phyloP scores from a whole-genome alignment of 441 rosid genomes.

The Corymbia citriodora region DNA sequence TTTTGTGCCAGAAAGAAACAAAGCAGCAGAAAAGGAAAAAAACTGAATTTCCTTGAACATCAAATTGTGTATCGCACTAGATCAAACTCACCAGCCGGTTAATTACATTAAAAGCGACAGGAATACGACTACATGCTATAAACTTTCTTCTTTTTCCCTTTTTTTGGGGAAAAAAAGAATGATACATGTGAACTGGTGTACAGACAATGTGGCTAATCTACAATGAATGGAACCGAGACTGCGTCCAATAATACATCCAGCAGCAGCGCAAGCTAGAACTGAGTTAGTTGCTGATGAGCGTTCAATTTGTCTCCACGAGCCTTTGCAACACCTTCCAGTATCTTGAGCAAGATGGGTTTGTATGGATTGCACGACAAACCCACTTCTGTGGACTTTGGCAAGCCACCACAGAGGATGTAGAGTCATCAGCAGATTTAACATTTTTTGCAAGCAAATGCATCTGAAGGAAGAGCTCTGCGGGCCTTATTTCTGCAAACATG shows the following conservation, averaged over 20 bases:
- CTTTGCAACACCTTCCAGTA: slow-evolving; percentile 76
- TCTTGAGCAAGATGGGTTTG: slow-evolving; percentile 69
- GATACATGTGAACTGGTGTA: background rate
- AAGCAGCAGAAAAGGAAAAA: background rate
- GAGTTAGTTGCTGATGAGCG: background rate
- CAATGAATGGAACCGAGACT: background rate
- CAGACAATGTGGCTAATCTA: background rate
- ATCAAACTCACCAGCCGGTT: background rate
- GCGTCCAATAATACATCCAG: background rate
- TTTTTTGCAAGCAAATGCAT: slow-evolving; percentile 84
- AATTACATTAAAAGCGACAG: background rate
- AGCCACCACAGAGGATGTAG: slow-evolving; percentile 36
- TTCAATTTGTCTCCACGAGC: slow-evolving; percentile 19
- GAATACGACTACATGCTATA: background rate
- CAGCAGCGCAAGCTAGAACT: background rate
- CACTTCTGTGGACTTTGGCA: slow-evolving; percentile 75
- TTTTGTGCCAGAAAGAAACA: background rate
- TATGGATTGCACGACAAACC: slow-evolving; percentile 88
- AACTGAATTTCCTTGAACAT: background rate
- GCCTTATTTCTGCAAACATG: slow-evolving; percentile 66
- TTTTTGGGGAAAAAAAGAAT: background rate
- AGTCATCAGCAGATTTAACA: slow-evolving; percentile 25
- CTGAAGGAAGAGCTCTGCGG: slow-evolving; percentile 85
- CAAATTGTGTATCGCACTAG: background rate
- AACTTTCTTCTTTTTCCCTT: background rate